phyloP scores from a whole-genome alignment of 768 basidiomycete species.

The Termitomyces eurrhizus region DNA sequence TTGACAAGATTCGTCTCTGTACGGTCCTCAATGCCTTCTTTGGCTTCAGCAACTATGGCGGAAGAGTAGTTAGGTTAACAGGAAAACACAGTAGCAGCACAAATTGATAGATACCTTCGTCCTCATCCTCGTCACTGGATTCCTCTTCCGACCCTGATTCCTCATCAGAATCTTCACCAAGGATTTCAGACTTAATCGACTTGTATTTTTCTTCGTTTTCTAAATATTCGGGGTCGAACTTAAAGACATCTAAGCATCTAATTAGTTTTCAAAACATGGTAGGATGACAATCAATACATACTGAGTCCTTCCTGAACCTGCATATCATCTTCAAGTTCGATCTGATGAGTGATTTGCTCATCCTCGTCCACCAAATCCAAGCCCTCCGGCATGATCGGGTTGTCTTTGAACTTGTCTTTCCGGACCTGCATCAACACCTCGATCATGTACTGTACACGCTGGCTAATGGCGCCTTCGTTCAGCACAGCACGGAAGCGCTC shows the following conservation, averaged over 20 bases:
- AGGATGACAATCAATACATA: conserved; percentile 36
- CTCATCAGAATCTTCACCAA: conserved; percentile 82
- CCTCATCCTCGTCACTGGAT: conserved; percentile 60
- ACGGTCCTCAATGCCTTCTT: conserved; percentile 88
- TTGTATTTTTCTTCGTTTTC: conserved; percentile 95
- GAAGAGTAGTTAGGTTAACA: not conserved
- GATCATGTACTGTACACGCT: conserved; percentile 99
- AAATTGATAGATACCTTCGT: conserved; percentile 30
- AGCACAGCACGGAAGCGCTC: conserved; percentile 96
- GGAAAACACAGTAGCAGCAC: not conserved
- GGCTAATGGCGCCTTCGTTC: conserved; percentile 92
- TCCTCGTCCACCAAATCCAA: conserved; percentile 97
- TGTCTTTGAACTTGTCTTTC: conserved; percentile 99
- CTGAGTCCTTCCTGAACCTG: conserved; percentile 94
- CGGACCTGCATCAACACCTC: conserved; percentile 99
- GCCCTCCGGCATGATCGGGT: conserved; percentile 91
- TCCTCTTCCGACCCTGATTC: conserved; percentile 61
- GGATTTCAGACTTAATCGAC: conserved; percentile 87
- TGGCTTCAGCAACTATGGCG: conserved; percentile 60
- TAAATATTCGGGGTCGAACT: conserved; percentile 80
- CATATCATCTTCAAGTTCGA: conserved; percentile 89
- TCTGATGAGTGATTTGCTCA: conserved; percentile 94
- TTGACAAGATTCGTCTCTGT: conserved; percentile 97
- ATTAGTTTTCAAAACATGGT: not conserved
- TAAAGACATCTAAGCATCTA: conserved; percentile 77